Percentiles rank a stretch among this genome's conserved stretches.
Evolutionary conservation across 2,329 filamentous ascomycete genomes (phyloP).

Genomic region (Aspergillus clavatus): DNA sequence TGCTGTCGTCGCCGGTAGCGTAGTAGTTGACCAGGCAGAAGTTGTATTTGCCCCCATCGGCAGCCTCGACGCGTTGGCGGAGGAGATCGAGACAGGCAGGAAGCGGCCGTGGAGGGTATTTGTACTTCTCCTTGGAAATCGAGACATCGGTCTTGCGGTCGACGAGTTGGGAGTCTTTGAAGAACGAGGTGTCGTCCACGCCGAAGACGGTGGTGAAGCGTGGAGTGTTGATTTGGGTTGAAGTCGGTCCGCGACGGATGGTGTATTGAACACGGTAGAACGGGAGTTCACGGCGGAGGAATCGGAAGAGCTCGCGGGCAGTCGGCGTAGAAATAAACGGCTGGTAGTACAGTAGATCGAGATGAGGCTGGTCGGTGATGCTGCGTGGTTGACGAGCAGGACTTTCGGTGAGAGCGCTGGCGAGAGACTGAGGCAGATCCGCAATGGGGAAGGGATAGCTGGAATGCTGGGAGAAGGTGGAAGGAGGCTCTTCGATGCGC

Average conservation of each 20-base stretch:
- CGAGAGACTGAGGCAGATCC: conserved; percentile 43
- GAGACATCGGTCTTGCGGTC: conserved; percentile 42
- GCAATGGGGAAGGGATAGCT: conserved; percentile 52
- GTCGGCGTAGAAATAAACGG: conserved; percentile 61
- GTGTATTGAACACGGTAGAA: conserved; percentile 73
- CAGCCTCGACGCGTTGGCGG: conserved; percentile 58
- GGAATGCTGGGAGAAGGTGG: conserved; percentile 39
- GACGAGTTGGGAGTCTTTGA: conserved; percentile 24
- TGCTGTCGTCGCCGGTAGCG: conserved; percentile 69
- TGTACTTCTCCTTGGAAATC: conserved; percentile 47
- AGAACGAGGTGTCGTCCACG: conserved; percentile 56
- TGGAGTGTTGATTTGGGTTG: conserved; percentile 59
- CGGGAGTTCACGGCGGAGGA: conserved; percentile 64
- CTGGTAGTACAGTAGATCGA: conserved; percentile 71
- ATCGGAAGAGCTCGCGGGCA: conserved; percentile 60
- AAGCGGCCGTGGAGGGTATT: conserved; percentile 62
- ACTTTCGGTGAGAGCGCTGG: conserved; percentile 17
- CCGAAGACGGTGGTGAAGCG: conserved; percentile 61
- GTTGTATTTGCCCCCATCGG: conserved; percentile 58
- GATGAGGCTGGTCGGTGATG: conserved; percentile 64
- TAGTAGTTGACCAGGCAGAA: conserved; percentile 83
- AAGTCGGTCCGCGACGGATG: conserved; percentile 60
- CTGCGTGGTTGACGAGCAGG: conserved; percentile 47
- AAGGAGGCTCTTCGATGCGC: conserved; percentile 1
- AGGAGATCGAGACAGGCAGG: conserved; percentile 65